Conservation (phyloP, 2,329 filamentous ascomycete species). For the Tolypocladium capitatum region DNA sequence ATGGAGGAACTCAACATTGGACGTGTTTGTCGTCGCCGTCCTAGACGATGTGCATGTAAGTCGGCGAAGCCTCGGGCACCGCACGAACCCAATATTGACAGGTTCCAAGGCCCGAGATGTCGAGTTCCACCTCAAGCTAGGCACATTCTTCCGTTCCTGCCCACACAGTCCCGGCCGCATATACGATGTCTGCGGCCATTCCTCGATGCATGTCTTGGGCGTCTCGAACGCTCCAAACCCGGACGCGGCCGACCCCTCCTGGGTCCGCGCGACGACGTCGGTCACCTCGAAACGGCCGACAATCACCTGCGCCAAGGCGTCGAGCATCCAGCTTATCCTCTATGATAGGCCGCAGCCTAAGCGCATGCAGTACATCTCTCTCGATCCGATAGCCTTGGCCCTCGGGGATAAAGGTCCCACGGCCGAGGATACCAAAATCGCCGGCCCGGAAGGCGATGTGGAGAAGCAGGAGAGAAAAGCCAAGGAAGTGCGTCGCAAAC, state of each 20-base stretch:
- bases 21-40: constrained; percentile 81
- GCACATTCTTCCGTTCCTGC: constrained; percentile 71
- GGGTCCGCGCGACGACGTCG: constrained; percentile 49
- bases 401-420: constrained; percentile 56
- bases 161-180: constrained; percentile 69
- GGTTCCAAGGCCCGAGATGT: constrained; percentile 56
- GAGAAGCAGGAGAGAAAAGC: constrained; percentile 46
- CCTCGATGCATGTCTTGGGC: constrained; percentile 75
- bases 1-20: constrained; percentile 85
- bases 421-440: constrained; percentile 18
- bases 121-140: constrained; percentile 73
- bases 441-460: constrained; percentile 57
- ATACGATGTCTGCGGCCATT: constrained; percentile 70
- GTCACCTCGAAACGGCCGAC: constrained; percentile 45
- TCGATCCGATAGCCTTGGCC: constrained; percentile 77
- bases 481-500: constrained; percentile 46
- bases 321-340: constrained; percentile 74
- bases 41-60: constrained; percentile 82
- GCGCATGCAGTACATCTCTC: constrained; percentile 92
- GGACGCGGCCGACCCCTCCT: constrained; percentile 46
- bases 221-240: constrained; percentile 53
- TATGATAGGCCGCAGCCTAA: constrained; percentile 77
- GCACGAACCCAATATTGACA: background rate
- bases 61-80: background rate
- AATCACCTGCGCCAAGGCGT: constrained; percentile 57